phyloP scores from a whole-genome alignment of 78 protist species.

The Dictyostelium brefeldianum region DNA sequence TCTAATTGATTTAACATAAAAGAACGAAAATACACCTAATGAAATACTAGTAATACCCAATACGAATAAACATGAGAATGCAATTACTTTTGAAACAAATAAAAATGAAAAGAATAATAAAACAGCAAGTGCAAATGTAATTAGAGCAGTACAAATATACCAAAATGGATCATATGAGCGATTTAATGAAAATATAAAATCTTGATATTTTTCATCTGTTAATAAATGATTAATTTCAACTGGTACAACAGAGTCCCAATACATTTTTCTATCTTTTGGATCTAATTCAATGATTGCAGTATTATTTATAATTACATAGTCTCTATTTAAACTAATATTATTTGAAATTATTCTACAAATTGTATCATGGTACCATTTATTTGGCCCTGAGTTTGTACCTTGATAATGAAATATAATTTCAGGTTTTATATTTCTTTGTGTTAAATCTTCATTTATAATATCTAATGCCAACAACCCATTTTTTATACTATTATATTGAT shows the following conservation, averaged over 20 bases:
- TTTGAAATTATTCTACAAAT: background rate
- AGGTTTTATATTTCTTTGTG: background rate
- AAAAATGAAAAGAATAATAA: conserved; percentile 1
- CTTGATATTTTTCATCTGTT: conserved; percentile 1
- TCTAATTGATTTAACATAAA: background rate
- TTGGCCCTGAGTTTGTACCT: background rate
- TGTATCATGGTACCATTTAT: conserved; percentile 1
- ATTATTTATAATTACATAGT: background rate
- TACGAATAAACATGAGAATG: background rate
- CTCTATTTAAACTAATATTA: conserved; percentile 6
- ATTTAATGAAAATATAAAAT: conserved; percentile 13
- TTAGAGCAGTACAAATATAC: background rate
- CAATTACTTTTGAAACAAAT: background rate
- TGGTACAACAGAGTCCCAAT: background rate
- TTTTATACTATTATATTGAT: conserved; percentile 1
- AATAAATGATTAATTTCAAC: background rate
- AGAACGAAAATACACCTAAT: background rate
- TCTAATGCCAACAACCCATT: background rate
- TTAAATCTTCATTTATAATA: background rate
- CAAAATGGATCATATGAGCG: conserved; percentile 4
- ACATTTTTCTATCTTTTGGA: conserved; percentile 2
- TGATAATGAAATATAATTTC: conserved; percentile 1
- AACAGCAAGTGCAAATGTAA: background rate
- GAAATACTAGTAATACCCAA: background rate
- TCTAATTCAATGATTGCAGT: background rate